Evolutionary conservation across 768 basidiomycete species (phyloP).

Genomic region (Hygrocybe punicea): DNA sequence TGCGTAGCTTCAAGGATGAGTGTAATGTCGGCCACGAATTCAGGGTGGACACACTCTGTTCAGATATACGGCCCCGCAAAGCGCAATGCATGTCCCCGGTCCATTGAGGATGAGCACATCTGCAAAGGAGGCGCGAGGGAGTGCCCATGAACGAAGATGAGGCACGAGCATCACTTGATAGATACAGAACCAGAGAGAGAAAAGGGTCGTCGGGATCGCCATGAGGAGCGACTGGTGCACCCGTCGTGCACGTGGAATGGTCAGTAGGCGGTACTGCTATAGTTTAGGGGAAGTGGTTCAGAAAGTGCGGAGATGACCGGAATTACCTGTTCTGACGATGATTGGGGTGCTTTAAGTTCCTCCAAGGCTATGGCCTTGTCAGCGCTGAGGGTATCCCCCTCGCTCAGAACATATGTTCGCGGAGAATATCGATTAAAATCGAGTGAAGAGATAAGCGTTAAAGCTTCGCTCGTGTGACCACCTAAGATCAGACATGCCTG

Average conservation of each 20-base stretch:
- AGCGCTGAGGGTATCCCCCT: slow-evolving; percentile 77
- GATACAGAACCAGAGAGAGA: slow-evolving; percentile 60
- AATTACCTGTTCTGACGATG: neutral
- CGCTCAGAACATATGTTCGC: slow-evolving; percentile 76
- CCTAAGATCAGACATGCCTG: slow-evolving; percentile 51
- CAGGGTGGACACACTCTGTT: slow-evolving; percentile 54
- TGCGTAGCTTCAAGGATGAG: slow-evolving; percentile 35
- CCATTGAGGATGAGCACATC: slow-evolving; percentile 89
- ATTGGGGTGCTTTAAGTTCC: slow-evolving; percentile 26
- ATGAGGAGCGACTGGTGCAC: slow-evolving; percentile 80
- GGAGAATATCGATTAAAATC: slow-evolving; percentile 72
- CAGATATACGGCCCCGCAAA: slow-evolving; percentile 67
- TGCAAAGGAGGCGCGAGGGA: slow-evolving; percentile 37
- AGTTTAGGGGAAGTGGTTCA: neutral
- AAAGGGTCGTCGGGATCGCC: slow-evolving; percentile 59
- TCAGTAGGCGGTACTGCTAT: slow-evolving; percentile 48
- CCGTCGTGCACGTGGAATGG: slow-evolving; percentile 80
- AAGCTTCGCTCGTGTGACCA: slow-evolving; percentile 89
- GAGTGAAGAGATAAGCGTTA: slow-evolving; percentile 67
- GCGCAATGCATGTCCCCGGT: slow-evolving; percentile 86
- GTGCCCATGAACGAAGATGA: slow-evolving; percentile 31
- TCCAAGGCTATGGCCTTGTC: slow-evolving; percentile 71
- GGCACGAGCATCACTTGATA: slow-evolving; percentile 59
- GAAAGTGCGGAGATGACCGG: neutral
- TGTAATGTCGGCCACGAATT: slow-evolving; percentile 9